Base-by-base conservation (phyloP, 164 flowering plant genomes). In the Magnolia officinalis region DNA sequence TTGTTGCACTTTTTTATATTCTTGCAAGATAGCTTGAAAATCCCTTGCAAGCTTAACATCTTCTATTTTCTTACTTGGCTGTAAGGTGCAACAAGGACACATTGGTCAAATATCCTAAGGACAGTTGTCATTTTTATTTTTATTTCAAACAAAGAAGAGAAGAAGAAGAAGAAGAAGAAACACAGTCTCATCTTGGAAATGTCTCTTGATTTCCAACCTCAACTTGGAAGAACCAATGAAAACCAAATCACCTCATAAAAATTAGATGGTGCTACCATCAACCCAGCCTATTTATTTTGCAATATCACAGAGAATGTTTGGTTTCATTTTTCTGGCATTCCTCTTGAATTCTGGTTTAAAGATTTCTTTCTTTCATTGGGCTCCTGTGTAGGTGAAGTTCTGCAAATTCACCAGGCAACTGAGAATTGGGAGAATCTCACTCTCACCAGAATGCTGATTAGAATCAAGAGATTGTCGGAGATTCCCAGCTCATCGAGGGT, bases 11-110 rank as follows among this genome's bases (percentile, higher is more conserved):
- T 91, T 91, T 82, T 91, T 92, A 75, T 83, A 89, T 69, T 91
- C 92, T 87, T 90, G 85, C 80, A 91, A 80, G 64, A 86, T 82
- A 45, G 87, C 82, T 73, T 90, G 92, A 71, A 90, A 91, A 84
- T 91, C 93, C 71, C 85, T 88, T n/a, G 92, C 96, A 76, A 91
- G 88, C 84, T 91, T 91, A n/a, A 91, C 96, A 86, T 88, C 90
- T 80, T 86, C 96, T 31, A 91, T 76, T 72, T 59, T 76, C 66
- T 70, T 70, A 63, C 73, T 76, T 29, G 78, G 58, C 74, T 69
- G 58, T 21, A 69, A 58, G 49, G 13, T 75, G 52, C 58, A n/a
- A 19, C 24, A 64, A 61, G n/a, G 21, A 74, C 19, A 52, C 11
- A 24, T 23, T 51, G 16, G 23, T 24, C 19, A 7, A 37, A 70